Conservation (phyloP, 306 rosid genomes). For the Citrullus colocynthis region DNA sequence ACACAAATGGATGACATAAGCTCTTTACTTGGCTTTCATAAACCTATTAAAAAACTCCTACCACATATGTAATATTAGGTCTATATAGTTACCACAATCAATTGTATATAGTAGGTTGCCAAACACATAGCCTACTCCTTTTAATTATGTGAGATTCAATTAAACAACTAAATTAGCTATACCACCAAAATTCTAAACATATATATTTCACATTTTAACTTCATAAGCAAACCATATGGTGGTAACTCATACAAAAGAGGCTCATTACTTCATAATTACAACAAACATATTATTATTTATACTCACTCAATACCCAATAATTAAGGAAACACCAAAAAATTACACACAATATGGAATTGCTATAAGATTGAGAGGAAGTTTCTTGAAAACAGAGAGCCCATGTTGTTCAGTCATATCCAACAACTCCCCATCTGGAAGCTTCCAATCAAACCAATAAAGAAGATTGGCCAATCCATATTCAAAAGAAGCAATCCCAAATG, state of each 20-base stretch:
- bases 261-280: neutral
- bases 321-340: neutral
- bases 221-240: neutral
- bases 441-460: neutral
- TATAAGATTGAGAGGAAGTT: neutral
- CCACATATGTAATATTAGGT: too few species aligned
- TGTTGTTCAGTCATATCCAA: neutral
- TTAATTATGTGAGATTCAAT: too few species aligned
- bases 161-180: too few species aligned
- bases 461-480: neutral
- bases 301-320: neutral
- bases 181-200: too few species aligned
- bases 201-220: too few species aligned
- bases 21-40: too few species aligned
- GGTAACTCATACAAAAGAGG: neutral
- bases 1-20: too few species aligned
- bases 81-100: too few species aligned
- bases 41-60: too few species aligned
- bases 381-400: neutral
- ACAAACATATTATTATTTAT: neutral
- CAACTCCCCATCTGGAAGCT: neutral
- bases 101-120: too few species aligned
- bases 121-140: too few species aligned
- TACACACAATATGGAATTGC: neutral
- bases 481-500: neutral